phyloP scores from a whole-genome alignment of 768 basidiomycete genomes.

The Flagelloscypha sp. region DNA sequence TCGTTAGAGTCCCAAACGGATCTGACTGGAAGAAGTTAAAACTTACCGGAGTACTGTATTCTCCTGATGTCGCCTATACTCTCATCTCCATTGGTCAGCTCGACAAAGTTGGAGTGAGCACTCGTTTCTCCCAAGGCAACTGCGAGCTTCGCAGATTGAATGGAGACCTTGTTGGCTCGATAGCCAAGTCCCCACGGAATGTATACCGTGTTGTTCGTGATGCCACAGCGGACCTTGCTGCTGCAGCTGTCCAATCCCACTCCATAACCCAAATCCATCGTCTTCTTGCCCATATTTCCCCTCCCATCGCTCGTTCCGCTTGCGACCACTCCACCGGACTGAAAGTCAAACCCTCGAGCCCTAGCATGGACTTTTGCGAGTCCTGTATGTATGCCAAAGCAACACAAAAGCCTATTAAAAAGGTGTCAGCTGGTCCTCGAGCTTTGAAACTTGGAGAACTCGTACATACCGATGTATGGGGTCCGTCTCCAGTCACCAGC shows the following conservation, averaged over 20 bases:
- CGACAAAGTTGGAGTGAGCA: constrained; percentile 5
- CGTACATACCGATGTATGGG: constrained; percentile 20
- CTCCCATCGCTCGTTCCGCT: constrained; percentile 14
- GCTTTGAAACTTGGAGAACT: constrained; percentile 10
- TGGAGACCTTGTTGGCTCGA: constrained; percentile 11
- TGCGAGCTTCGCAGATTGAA: background rate
- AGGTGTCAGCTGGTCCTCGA: constrained; percentile 10
- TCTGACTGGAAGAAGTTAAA: constrained; percentile 15
- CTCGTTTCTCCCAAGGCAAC: background rate
- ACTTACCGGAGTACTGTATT: constrained; percentile 28
- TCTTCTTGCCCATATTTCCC: constrained; percentile 26
- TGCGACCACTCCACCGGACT: constrained; percentile 12
- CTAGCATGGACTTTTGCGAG: constrained; percentile 16
- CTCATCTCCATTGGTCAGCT: constrained; percentile 12
- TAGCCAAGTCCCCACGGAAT: constrained; percentile 17
- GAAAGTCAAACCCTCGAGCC: constrained; percentile 17
- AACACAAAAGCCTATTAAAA: constrained; percentile 15
- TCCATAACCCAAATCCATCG: constrained; percentile 24
- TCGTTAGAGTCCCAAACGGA: constrained; percentile 26
- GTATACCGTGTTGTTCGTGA: constrained; percentile 20
- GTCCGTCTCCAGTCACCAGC: constrained; percentile 10
- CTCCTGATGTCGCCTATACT: constrained; percentile 29
- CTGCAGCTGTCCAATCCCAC: constrained; percentile 12
- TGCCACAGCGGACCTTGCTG: constrained; percentile 3
- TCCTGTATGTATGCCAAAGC: constrained; percentile 19